Conservation (phyloP, 768 basidiomycete genomes). For the Neoboletus magnificus region DNA sequence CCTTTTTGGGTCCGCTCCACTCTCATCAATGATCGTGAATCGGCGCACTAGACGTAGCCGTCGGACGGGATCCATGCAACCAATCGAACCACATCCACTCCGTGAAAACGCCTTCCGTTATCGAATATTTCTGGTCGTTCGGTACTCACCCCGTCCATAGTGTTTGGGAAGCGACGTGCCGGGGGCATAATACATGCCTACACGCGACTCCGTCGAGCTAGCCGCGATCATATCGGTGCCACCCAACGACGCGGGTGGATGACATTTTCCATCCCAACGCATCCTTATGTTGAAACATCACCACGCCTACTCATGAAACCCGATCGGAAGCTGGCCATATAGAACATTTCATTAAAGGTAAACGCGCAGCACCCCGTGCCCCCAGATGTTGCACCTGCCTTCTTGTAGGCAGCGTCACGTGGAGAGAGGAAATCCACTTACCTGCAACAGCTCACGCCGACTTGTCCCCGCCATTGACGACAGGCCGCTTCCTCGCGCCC, state of each 20-base stretch:
- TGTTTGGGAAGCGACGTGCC: slow-evolving; percentile 2
- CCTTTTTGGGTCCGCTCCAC: slow-evolving; percentile 2
- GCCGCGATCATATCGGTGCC: background rate
- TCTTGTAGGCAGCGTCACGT: background rate
- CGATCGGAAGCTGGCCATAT: background rate
- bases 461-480: slow-evolving; percentile 3
- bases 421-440: slow-evolving; percentile 3
- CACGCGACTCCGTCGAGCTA: background rate
- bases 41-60: background rate
- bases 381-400: background rate
- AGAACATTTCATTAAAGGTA: background rate
- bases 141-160: background rate
- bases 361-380: background rate
- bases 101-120: slow-evolving; percentile 3
- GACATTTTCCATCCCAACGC: background rate
- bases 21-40: slow-evolving; percentile 19
- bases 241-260: background rate
- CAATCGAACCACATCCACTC: background rate
- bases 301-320: background rate
- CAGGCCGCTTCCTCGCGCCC: slow-evolving; percentile 18
- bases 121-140: background rate
- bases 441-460: background rate
- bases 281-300: background rate
- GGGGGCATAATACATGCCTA: background rate
- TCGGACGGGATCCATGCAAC: background rate